phyloP scores from a whole-genome alignment of 2,329 filamentous ascomycete genomes.

The Phyllosticta citriasiana region DNA sequence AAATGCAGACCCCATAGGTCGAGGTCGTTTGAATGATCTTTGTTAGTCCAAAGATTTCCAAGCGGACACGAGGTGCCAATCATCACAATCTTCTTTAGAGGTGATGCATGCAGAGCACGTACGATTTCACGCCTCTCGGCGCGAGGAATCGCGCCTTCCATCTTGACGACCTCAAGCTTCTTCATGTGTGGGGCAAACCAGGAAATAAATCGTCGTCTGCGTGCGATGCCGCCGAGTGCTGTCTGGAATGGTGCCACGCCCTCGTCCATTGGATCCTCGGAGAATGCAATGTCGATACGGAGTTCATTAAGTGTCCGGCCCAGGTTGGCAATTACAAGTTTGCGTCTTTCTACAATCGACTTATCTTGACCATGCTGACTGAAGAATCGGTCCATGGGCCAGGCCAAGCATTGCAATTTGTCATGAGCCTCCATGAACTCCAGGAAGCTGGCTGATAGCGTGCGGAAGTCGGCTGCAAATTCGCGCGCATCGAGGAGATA shows the following conservation, averaged over 20 bases:
- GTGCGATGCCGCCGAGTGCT: slow-evolving; percentile 15
- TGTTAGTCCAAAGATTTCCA: slow-evolving; percentile 36
- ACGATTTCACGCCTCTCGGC: slow-evolving; percentile 38
- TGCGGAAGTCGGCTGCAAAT: neutral
- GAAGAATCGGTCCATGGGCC: slow-evolving; percentile 39
- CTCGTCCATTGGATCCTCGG: slow-evolving; percentile 16
- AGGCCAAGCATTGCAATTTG: slow-evolving; percentile 35
- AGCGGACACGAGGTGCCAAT: slow-evolving; percentile 34
- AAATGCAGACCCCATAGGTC: slow-evolving; percentile 14
- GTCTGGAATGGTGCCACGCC: slow-evolving; percentile 14
- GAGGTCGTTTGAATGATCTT: slow-evolving; percentile 15
- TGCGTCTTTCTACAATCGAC: slow-evolving; percentile 13
- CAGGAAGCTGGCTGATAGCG: slow-evolving; percentile 19
- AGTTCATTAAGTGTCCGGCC: slow-evolving; percentile 31
- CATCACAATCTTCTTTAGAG: slow-evolving; percentile 35
- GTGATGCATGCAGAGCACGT: slow-evolving; percentile 32
- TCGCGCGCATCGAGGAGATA: slow-evolving; percentile 2
- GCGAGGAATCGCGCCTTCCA: slow-evolving; percentile 37
- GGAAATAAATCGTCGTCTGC: slow-evolving; percentile 30
- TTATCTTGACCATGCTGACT: slow-evolving; percentile 17
- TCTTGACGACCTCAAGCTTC: slow-evolving; percentile 33
- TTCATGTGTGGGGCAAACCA: slow-evolving; percentile 34
- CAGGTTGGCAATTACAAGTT: slow-evolving; percentile 29
- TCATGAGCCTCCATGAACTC: slow-evolving; percentile 35
- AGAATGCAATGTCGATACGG: slow-evolving; percentile 29